Conservation (phyloP, 2,329 filamentous ascomycete genomes). For the Pyrenochaeta sp. region DNA sequence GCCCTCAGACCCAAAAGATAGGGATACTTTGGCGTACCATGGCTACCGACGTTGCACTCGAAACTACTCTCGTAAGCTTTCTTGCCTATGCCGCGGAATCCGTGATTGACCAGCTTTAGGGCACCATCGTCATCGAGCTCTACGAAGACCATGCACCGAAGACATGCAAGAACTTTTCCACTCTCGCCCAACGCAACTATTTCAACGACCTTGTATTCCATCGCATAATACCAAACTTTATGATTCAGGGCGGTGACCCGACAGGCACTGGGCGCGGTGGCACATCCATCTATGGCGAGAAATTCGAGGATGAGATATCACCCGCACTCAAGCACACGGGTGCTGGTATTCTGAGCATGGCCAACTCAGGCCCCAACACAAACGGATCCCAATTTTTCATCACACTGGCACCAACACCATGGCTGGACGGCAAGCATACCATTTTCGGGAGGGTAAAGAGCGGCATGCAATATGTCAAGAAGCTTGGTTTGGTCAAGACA, state of each 20-base stretch:
- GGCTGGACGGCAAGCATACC: conserved; percentile 96
- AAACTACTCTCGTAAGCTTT: conserved; percentile 79
- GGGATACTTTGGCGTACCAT: conserved; percentile 24
- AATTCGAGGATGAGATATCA: conserved; percentile 92
- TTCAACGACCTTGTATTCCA: conserved; percentile 90
- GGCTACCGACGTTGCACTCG: conserved; percentile 75
- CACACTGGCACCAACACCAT: conserved; percentile 91
- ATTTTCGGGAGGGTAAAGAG: conserved; percentile 91
- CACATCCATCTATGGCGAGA: conserved; percentile 87
- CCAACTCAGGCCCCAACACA: conserved; percentile 90
- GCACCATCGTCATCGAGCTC: conserved; percentile 85
- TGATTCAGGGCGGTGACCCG: conserved; percentile 94
- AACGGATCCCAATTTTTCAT: conserved; percentile 98
- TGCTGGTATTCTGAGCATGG: conserved; percentile 94
- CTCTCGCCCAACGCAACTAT: conserved; percentile 82
- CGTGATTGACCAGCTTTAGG: conserved; percentile 60
- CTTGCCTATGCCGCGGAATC: neutral
- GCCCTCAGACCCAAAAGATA: conserved; percentile 6
- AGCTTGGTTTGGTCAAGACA: conserved; percentile 89
- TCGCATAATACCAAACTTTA: conserved; percentile 94
- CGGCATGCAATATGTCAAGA: conserved; percentile 83
- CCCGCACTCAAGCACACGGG: conserved; percentile 85
- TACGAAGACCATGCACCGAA: conserved; percentile 89
- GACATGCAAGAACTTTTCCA: conserved; percentile 87
- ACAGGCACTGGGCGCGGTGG: conserved; percentile 93